Evolutionary conservation across 1,284 basidiomycete genomes (phyloP).

Genomic region (Phenoliferia sp.): DNA sequence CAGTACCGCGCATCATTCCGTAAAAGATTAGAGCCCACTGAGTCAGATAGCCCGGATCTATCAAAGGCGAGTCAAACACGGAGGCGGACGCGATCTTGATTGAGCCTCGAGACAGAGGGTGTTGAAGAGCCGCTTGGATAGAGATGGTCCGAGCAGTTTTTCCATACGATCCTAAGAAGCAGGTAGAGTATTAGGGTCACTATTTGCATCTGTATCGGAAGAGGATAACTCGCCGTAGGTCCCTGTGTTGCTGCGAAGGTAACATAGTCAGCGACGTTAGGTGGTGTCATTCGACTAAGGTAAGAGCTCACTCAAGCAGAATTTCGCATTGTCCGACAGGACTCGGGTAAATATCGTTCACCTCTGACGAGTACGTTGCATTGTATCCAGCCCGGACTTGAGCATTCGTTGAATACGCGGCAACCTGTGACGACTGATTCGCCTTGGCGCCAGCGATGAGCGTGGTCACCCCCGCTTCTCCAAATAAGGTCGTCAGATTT

Average conservation of each 20-base stretch:
- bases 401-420: slow-evolving; percentile 15
- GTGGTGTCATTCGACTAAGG: too few relatives aligned
- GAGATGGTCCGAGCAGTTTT: slow-evolving; percentile 39
- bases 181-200: too few relatives aligned
- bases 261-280: background rate
- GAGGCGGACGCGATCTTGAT: slow-evolving; percentile 53
- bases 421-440: slow-evolving; percentile 43
- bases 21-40: background rate
- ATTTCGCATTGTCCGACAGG: slow-evolving; percentile 58
- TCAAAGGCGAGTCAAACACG: slow-evolving; percentile 54
- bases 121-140: slow-evolving; percentile 64
- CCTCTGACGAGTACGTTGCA: slow-evolving; percentile 24
- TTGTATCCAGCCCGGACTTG: slow-evolving; percentile 15
- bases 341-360: slow-evolving; percentile 31
- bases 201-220: too few relatives aligned
- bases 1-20: background rate
- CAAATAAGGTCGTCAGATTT: slow-evolving; percentile 52
- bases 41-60: slow-evolving; percentile 59
- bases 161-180: slow-evolving; percentile 27
- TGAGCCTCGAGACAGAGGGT: slow-evolving; percentile 50
- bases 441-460: slow-evolving; percentile 40
- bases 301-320: slow-evolving; percentile 46
- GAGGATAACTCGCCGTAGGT: slow-evolving; percentile 44
- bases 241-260: slow-evolving; percentile 50
- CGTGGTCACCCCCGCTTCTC: slow-evolving; percentile 38